These are phyloP conservation scores for Pulveroboletus sp. DNA, from an alignment of 1,284 basidiomycete species.

Conservation along the genomic window DNA sequence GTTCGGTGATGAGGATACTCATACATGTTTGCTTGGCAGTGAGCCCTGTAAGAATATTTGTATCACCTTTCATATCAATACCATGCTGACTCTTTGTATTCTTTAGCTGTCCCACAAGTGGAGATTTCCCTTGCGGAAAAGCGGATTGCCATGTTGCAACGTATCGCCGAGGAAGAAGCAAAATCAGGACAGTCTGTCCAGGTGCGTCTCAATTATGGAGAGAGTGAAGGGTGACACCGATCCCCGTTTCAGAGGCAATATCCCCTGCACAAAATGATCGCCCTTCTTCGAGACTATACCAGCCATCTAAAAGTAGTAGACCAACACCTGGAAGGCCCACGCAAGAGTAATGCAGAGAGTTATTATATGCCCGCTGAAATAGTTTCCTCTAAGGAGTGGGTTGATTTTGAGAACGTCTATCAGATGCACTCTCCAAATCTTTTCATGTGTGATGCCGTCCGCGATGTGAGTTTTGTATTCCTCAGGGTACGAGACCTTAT, in stretches of 20 bases:
- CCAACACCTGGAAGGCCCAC: slow-evolving; percentile 37
- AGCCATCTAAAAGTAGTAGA: slow-evolving; percentile 53
- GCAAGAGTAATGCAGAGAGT: slow-evolving; percentile 39
- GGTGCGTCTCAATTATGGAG: slow-evolving; percentile 15
- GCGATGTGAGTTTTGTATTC: slow-evolving; percentile 57
- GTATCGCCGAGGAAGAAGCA: slow-evolving; percentile 29
- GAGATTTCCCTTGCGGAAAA: slow-evolving; percentile 66
- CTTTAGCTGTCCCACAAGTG: slow-evolving; percentile 63
- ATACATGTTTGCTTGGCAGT: slow-evolving; percentile 81
- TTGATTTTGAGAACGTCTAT: slow-evolving; percentile 87
- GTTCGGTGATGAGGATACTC: slow-evolving; percentile 87
- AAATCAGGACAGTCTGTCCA: slow-evolving; percentile 9
- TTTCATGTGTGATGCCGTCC: slow-evolving; percentile 77
- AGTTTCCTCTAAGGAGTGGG: slow-evolving; percentile 71
- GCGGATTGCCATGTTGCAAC: slow-evolving; percentile 55
- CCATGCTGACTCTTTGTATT: not conserved
- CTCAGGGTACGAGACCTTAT: slow-evolving; percentile 5
- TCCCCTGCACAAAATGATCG: slow-evolving; percentile 52
- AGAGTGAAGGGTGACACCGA: not conserved
- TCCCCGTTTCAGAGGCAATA: slow-evolving; percentile 29
- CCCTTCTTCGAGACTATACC: slow-evolving; percentile 63
- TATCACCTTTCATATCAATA: slow-evolving; percentile 6
- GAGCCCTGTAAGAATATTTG: slow-evolving; percentile 58
- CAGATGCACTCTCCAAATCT: slow-evolving; percentile 89
- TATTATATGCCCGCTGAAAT: slow-evolving; percentile 70